Percentiles rank a stretch among this genome's conserved stretches.
These are phyloP conservation scores for Moniliophthora roreri DNA, from an alignment of 1,284 basidiomycete species.

Conservation along the genomic window DNA sequence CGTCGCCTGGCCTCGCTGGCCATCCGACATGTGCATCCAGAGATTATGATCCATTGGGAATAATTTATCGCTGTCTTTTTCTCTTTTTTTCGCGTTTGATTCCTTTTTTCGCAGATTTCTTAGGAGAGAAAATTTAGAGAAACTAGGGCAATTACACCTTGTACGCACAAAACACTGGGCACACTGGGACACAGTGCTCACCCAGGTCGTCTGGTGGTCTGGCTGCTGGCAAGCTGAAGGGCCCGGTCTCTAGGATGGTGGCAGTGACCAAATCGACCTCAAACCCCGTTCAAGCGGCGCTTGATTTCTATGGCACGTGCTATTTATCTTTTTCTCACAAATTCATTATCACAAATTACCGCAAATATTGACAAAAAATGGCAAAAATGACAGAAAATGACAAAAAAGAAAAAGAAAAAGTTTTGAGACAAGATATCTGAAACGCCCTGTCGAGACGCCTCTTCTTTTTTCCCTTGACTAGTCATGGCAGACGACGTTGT, in stretches of 20 bases:
- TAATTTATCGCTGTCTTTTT: conserved; percentile 28
- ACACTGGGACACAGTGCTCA: background rate
- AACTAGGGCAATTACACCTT: conserved; percentile 50
- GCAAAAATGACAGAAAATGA: background rate
- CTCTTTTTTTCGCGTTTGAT: conserved; percentile 31
- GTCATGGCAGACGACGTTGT: conserved; percentile 41
- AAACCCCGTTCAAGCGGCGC: background rate
- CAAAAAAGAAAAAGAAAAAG: background rate
- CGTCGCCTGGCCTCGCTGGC: conserved; percentile 23
- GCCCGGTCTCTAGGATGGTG: too few species aligned
- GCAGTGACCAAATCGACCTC: background rate
- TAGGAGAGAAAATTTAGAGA: conserved; percentile 42
- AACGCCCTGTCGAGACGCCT: conserved; percentile 5
- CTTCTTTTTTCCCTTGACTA: conserved; percentile 3
- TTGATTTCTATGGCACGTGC: too few species aligned
- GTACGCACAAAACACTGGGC: conserved; percentile 1
- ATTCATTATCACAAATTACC: too few species aligned
- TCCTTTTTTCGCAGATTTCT: conserved; percentile 43
- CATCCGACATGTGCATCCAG: conserved; percentile 36
- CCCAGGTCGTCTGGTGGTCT: too few species aligned
- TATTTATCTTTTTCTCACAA: too few species aligned
- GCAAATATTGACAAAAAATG: background rate
- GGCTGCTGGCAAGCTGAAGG: background rate
- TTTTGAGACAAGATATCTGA: background rate
- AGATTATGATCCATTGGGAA: conserved; percentile 45